Evolutionary conservation across 495 filamentous ascomycete species (phyloP).

Genomic region (Lophiotrema nucula): DNA sequence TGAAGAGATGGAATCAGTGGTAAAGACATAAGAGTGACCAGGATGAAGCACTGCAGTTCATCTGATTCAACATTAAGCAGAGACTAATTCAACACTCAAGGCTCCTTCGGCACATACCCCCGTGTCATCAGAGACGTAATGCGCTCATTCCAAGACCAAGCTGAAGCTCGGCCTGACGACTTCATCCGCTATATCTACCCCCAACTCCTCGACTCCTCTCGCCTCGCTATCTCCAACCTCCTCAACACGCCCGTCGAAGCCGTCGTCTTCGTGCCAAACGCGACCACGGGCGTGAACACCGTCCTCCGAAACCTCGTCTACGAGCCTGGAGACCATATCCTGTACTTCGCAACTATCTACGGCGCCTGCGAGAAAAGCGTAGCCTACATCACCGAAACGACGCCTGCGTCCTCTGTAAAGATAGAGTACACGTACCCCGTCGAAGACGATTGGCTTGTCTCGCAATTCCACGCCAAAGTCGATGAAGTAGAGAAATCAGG

Average conservation of each 20-base stretch:
- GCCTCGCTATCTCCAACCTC: constrained; percentile 60
- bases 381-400: constrained; percentile 64
- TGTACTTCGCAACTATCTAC: constrained; percentile 74
- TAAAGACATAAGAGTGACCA: too few relatives aligned
- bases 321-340: constrained; percentile 38
- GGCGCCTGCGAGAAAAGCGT: constrained; percentile 70
- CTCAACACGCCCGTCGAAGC: constrained; percentile 62
- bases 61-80: too few relatives aligned
- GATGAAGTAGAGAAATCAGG: constrained; percentile 23
- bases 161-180: constrained; percentile 66
- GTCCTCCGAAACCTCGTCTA: constrained; percentile 70
- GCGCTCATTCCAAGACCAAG: constrained; percentile 54
- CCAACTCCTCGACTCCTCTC: constrained; percentile 59
- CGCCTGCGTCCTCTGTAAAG: constrained; percentile 44
- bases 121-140: constrained; percentile 56
- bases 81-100: constrained; percentile 46
- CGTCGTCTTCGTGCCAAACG: constrained; percentile 77
- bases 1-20: too few relatives aligned
- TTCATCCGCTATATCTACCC: constrained; percentile 69
- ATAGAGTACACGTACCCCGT: constrained; percentile 58
- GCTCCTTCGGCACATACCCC: constrained; percentile 80
- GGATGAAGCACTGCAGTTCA: too few relatives aligned
- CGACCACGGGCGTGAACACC: constrained; percentile 76
- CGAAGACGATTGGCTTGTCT: constrained; percentile 56
- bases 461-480: constrained; percentile 52